These are phyloP conservation scores for Phaeoacremonium minimum DNA, from an alignment of 2,329 filamentous ascomycete species.

Conservation along the genomic window DNA sequence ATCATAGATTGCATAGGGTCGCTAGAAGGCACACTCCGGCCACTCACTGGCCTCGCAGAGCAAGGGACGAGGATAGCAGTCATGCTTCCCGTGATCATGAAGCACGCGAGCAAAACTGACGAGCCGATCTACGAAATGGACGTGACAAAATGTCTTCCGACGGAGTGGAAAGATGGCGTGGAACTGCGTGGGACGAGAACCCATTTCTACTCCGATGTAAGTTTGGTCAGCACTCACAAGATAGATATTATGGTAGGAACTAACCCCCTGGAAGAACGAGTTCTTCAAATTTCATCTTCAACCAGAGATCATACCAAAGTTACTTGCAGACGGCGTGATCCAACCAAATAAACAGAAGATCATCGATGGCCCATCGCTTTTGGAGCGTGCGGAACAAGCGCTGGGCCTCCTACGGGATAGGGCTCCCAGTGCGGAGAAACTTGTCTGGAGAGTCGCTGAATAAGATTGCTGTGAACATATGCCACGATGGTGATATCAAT, in stretches of 20 bases:
- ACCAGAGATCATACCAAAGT: constrained; percentile 46
- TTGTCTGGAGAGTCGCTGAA: constrained; percentile 21
- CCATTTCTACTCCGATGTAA: constrained; percentile 46
- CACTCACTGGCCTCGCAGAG: constrained; percentile 45
- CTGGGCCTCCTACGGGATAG: constrained; percentile 15
- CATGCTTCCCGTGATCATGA: constrained; percentile 55
- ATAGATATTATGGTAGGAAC: neutral
- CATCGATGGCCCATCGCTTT: constrained; percentile 37
- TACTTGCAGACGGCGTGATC: constrained; percentile 34
- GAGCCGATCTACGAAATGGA: constrained; percentile 53
- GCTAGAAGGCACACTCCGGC: constrained; percentile 37
- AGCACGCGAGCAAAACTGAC: constrained; percentile 40
- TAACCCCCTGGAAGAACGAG: constrained; percentile 40
- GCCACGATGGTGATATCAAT: too few species aligned
- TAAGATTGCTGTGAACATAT: too few species aligned
- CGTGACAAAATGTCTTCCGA: constrained; percentile 28
- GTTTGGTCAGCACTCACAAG: constrained; percentile 29
- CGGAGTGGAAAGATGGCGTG: constrained; percentile 48
- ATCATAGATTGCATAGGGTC: constrained; percentile 55
- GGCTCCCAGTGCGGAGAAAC: constrained; percentile 19
- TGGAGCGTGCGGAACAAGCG: constrained; percentile 23
- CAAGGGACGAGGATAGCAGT: constrained; percentile 48
- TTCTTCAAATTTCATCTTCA: constrained; percentile 51
- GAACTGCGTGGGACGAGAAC: constrained; percentile 49
- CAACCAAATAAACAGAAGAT: constrained; percentile 34